Evolutionary conservation across 78 protist genomes (phyloP).

Genomic region (Creolimax fragrantissima): DNA sequence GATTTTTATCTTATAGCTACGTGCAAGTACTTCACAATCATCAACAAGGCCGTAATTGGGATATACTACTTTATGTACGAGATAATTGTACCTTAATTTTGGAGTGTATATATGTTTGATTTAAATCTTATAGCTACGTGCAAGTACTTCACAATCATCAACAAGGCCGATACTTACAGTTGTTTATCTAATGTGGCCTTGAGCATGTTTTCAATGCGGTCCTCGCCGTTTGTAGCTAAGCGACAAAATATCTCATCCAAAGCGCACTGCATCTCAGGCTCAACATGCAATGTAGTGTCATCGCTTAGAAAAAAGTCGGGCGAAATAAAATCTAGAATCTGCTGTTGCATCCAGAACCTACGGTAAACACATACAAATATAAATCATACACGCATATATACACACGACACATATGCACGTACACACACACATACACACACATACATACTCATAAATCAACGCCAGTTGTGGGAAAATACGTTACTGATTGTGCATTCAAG

Average conservation of each 20-base stretch:
- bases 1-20: no score
- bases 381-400: not conserved
- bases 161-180: not conserved
- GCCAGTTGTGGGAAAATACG: not conserved
- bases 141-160: no score
- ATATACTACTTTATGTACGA: no score
- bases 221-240: not conserved
- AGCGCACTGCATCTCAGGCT: not conserved
- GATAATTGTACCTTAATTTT: no score
- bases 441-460: not conserved
- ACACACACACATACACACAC: not conserved
- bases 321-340: not conserved
- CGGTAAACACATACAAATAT: not conserved
- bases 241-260: not conserved
- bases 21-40: no score
- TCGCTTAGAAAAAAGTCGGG: not conserved
- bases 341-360: slow-evolving; percentile 4
- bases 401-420: not conserved
- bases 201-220: not conserved
- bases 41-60: no score
- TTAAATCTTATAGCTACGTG: no score
- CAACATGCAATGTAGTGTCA: not conserved
- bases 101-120: no score
- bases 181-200: not conserved
- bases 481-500: not conserved